phyloP scores from a whole-genome alignment of 2,329 filamentous ascomycete genomes.

The Alternaria metachromatica region DNA sequence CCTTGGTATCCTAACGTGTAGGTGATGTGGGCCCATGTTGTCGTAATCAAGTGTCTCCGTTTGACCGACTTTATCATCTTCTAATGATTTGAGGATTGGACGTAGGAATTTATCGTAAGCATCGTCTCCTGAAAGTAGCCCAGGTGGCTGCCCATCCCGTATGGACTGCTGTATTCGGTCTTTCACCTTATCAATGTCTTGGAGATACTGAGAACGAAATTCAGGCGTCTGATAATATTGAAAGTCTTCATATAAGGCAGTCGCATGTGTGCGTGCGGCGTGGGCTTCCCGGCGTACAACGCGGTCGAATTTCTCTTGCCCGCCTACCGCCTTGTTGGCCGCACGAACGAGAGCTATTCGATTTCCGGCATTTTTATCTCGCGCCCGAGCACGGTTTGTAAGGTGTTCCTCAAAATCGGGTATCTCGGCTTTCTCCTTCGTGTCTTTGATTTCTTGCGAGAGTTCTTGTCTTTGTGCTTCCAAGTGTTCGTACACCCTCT shows the following conservation, averaged over 20 bases:
- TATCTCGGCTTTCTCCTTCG: neutral
- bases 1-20: neutral
- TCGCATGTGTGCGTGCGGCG: neutral
- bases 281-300: neutral
- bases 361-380: neutral
- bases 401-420: neutral
- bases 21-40: neutral
- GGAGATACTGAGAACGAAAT: neutral
- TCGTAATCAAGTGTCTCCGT: neutral
- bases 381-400: neutral
- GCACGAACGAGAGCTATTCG: neutral
- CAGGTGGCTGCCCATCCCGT: neutral
- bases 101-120: neutral
- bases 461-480: neutral
- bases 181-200: neutral
- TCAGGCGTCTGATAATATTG: neutral
- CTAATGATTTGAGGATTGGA: neutral
- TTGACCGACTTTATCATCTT: neutral
- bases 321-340: neutral
- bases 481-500: neutral
- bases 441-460: accelerated
- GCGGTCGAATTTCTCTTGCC: neutral
- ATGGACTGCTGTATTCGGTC: no score
- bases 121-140: neutral
- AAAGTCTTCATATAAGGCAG: neutral